Conservation (phyloP, 169 alveolate genomes). For the Plasmodium berghei region DNA sequence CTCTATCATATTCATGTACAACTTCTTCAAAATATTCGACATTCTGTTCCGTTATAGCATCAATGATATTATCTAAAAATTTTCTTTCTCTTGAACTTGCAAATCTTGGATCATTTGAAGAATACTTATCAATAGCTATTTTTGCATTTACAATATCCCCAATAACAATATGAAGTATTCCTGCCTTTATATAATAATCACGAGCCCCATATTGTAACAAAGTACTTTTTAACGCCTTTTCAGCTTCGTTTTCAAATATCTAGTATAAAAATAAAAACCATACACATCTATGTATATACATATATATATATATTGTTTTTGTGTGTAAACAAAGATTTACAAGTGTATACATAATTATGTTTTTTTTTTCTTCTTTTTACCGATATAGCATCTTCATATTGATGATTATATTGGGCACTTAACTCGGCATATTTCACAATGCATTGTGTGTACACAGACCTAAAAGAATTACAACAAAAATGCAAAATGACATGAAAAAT, state of each 20-base stretch:
- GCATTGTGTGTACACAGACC: constrained; percentile 69
- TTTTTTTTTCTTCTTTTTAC: constrained; percentile 15
- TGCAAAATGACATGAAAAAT: neutral
- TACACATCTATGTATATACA: neutral
- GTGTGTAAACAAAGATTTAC: constrained; percentile 1
- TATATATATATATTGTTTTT: neutral
- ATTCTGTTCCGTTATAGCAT: constrained; percentile 58
- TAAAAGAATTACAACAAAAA: neutral
- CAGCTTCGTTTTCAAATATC: constrained; percentile 78
- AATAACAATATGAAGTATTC: constrained; percentile 72
- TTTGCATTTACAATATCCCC: constrained; percentile 72
- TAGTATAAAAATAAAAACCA: neutral
- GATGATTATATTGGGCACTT: constrained; percentile 54
- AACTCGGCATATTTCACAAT: constrained; percentile 77
- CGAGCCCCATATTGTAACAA: constrained; percentile 77
- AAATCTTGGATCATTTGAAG: constrained; percentile 61
- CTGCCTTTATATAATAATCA: constrained; percentile 79
- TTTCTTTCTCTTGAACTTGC: constrained; percentile 58
- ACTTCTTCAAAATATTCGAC: constrained; percentile 53
- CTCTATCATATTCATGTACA: constrained; percentile 70
- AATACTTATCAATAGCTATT: constrained; percentile 63
- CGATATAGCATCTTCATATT: constrained; percentile 75
- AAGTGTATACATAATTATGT: neutral
- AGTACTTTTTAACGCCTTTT: constrained; percentile 74
- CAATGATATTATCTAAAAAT: constrained; percentile 55